These are phyloP conservation scores for Venturia carpophila DNA, from an alignment of 2,329 filamentous ascomycete species.

Conservation along the genomic window DNA sequence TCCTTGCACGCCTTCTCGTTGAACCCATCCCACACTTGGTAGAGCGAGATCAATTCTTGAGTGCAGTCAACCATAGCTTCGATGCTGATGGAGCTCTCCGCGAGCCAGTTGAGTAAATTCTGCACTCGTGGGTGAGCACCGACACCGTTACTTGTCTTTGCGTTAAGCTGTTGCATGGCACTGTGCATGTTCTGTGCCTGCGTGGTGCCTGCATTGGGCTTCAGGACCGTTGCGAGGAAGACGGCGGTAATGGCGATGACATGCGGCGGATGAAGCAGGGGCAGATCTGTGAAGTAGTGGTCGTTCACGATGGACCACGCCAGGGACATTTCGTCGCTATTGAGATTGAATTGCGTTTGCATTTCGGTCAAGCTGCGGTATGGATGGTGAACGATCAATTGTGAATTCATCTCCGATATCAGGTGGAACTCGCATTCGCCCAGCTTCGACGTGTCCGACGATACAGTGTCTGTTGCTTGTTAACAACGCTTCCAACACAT, in stretches of 20 bases:
- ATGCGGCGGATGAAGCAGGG: constrained; percentile 77
- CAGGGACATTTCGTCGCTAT: constrained; percentile 68
- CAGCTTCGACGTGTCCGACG: constrained; percentile 70
- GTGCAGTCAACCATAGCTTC: constrained; percentile 80
- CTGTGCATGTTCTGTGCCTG: constrained; percentile 16
- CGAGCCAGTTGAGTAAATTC: constrained; percentile 71
- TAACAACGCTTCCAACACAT: background rate
- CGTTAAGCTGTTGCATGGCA: constrained; percentile 15
- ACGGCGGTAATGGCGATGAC: constrained; percentile 81
- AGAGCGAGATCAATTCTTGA: constrained; percentile 84
- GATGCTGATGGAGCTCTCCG: constrained; percentile 79
- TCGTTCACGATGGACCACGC: constrained; percentile 85
- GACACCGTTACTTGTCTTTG: background rate
- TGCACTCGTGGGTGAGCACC: constrained; percentile 41
- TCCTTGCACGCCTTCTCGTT: constrained; percentile 59
- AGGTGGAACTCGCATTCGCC: constrained; percentile 92
- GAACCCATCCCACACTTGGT: constrained; percentile 65
- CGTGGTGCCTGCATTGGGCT: constrained; percentile 49
- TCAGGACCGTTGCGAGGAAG: constrained; percentile 73
- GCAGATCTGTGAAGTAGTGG: constrained; percentile 86
- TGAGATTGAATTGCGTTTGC: constrained; percentile 60
- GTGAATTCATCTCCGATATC: constrained; percentile 83
- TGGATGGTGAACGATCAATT: constrained; percentile 84
- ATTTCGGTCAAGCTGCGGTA: constrained; percentile 73
- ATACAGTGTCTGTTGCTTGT: constrained; percentile 52